Evolutionary conservation across 495 filamentous ascomycete genomes (phyloP), one percentile per base, ranked within the genome.

Genomic region (Podospora bellae-mahoneyi): DNA sequence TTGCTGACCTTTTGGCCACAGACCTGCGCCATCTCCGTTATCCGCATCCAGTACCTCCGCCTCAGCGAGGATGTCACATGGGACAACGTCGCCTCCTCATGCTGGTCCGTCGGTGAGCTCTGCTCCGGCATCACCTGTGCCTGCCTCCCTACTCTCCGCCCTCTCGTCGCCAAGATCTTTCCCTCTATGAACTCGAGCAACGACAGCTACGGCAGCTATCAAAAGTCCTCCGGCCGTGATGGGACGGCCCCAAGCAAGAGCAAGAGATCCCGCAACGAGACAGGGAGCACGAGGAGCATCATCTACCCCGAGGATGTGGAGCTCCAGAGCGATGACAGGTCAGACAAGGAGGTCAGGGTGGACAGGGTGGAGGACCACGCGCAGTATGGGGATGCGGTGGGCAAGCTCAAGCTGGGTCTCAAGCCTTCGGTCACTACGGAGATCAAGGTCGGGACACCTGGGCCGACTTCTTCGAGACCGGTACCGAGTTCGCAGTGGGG

Each of bases 91-190:
- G 81, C 82, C 60, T 82, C 84, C 1, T 86, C 86, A 0, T 84
- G 82, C 66, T 89, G 87, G 87, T 85, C 84, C 19, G 81, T 82
- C 58, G 76, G 84, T 56, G 86, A 89, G 76, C 79, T 86, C 44
- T 86, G 82, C 74, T 83, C 82, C 0, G 88, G 84, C 34, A 85
- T 88, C 53, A 84, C 83, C 65, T 87, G 84, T 71, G 81, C 83
- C 64, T 86, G 80, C 69, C 81, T 88, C 19, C 84, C 86, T n/a
- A 84, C 82, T 26, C 80, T 85, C 4, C 79, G 84, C 5, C 82
- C 85, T 15, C 77, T 88, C 18, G 66, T 87, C 23, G 77, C 80
- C 9, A 76, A 74, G 20, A 71, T 83, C 64, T 28, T 79, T 1
- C 79, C 79, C 19, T 67, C 69, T 1, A 70, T 81, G 65, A 67